Percentiles rank a stretch among this genome's conserved stretches.
These are phyloP conservation scores for Candida sithepensis DNA, from an alignment of 805 yeast genomes.

Conservation along the genomic window DNA sequence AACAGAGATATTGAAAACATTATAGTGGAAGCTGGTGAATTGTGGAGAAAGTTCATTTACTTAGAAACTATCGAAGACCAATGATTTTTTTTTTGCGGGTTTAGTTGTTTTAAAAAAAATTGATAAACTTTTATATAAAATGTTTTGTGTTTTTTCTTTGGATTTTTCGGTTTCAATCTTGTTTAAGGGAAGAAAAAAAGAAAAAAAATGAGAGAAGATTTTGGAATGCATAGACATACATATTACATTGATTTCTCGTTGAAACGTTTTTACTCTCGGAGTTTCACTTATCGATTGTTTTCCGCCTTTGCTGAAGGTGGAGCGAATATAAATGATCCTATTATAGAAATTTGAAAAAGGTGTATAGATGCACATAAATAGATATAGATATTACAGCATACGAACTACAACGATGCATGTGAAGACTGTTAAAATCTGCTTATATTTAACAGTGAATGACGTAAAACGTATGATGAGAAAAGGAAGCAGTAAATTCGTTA, in stretches of 20 bases:
- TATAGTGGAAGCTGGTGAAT: constrained; percentile 75
- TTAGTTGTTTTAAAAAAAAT: background rate
- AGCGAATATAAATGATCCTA: background rate
- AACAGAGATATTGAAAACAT: constrained; percentile 65
- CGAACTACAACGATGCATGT: background rate
- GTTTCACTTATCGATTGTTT: background rate
- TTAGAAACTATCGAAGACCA: constrained; percentile 48
- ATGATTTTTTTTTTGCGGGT: constrained; percentile 1
- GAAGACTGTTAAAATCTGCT: too few relatives aligned
- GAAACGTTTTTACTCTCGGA: background rate
- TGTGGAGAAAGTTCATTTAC: constrained; percentile 83
- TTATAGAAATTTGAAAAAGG: background rate
- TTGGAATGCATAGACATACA: too few relatives aligned
- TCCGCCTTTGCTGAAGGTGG: background rate
- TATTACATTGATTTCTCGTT: too few relatives aligned
- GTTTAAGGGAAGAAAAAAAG: too few relatives aligned
- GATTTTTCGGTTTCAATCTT: background rate
- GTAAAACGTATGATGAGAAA: too few relatives aligned
- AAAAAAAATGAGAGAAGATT: background rate
- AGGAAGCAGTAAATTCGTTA: too few relatives aligned
- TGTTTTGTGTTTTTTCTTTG: background rate
- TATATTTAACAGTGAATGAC: too few relatives aligned
- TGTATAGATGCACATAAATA: background rate
- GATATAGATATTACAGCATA: background rate
- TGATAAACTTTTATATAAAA: background rate